These are phyloP conservation scores for Hippophae rhamnoides DNA, from an alignment of 306 rosid genomes.

Conservation along the genomic window DNA sequence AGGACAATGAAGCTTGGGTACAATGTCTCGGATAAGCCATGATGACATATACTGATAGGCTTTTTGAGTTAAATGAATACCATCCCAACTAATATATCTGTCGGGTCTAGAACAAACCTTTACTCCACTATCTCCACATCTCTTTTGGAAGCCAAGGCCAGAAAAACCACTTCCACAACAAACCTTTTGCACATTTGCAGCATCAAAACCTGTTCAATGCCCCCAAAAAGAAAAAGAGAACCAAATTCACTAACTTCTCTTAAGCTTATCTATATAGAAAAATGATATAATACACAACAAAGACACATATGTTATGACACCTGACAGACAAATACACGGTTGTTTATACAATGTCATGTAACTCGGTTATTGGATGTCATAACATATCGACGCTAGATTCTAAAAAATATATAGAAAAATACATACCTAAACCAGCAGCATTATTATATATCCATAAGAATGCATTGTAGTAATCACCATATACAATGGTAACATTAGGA, in stretches of 20 bases:
- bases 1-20: slow-evolving; percentile 5
- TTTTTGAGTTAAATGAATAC: slow-evolving; percentile 14
- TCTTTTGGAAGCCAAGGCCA: background rate
- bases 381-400: too few relatives aligned
- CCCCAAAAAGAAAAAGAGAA: too few relatives aligned
- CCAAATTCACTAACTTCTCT: too few relatives aligned
- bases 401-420: background rate
- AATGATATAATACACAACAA: too few relatives aligned
- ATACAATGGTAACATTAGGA: slow-evolving; percentile 6
- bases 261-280: too few relatives aligned
- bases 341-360: too few relatives aligned
- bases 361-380: too few relatives aligned
- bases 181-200: slow-evolving; percentile 4
- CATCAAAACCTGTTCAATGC: too few relatives aligned
- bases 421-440: slow-evolving; percentile 2
- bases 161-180: slow-evolving; percentile 19
- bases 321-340: too few relatives aligned
- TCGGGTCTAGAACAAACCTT: slow-evolving; percentile 6
- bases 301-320: too few relatives aligned
- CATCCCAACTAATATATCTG: slow-evolving; percentile 17
- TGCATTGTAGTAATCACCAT: slow-evolving; percentile 19
- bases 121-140: slow-evolving; percentile 11
- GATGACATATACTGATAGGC: slow-evolving; percentile 1
- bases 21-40: slow-evolving; percentile 15
- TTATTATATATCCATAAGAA: slow-evolving; percentile 9